A percentile compares a stretch with the other conserved stretches of the same genome.
Conservation (phyloP, 768 basidiomycete species). For the Pholiota microspora region DNA sequence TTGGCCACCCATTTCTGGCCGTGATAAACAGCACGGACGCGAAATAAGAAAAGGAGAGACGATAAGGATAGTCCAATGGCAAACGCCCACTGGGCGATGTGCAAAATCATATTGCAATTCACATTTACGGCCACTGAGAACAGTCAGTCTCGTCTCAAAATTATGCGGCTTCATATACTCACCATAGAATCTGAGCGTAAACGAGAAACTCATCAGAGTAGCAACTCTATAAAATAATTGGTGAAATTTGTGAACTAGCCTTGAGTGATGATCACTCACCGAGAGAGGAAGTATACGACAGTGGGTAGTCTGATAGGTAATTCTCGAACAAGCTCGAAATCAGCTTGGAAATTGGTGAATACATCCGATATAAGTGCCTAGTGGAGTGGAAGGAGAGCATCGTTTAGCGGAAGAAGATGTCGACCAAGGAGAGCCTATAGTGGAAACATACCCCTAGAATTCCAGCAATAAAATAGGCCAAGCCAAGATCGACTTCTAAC, state of each 20-base stretch:
- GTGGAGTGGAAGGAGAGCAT: not conserved
- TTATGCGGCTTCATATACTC: not conserved
- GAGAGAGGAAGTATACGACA: not conserved
- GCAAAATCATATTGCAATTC: not conserved
- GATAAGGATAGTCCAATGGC: not conserved
- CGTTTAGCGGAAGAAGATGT: too few species aligned
- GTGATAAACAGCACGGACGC: conserved; percentile 19
- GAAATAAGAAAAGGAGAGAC: conserved; percentile 25
- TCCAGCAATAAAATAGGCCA: not conserved
- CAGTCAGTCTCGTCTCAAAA: not conserved
- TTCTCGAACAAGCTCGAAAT: not conserved
- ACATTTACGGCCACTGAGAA: not conserved
- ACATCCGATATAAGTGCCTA: not conserved
- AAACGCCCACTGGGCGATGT: not conserved
- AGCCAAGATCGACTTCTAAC: too few species aligned
- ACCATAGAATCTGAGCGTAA: not conserved
- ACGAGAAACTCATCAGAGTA: not conserved
- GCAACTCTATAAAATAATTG: not conserved
- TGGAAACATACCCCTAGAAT: not conserved
- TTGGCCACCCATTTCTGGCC: conserved; percentile 13
- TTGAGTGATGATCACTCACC: not conserved
- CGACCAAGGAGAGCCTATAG: not conserved
- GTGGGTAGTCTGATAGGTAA: not conserved
- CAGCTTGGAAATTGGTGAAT: not conserved
- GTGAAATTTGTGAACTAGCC: not conserved